phyloP scores from a whole-genome alignment of 2,329 filamentous ascomycete species.

The Xylariaceae sp. region DNA sequence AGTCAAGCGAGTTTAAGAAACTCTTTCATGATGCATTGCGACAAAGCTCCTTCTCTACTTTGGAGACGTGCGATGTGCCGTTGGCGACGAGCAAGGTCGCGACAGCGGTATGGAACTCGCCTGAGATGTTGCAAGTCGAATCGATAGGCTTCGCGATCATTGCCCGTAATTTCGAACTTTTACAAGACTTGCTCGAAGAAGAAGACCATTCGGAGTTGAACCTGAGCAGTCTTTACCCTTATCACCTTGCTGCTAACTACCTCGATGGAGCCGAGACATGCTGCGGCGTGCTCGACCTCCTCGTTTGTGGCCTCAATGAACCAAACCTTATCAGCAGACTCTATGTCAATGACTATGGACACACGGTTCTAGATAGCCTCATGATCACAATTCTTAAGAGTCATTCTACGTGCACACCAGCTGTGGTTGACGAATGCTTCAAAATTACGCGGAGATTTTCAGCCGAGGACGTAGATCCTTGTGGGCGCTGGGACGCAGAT shows the following conservation, averaged over 20 bases:
- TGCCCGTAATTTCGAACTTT: conserved; percentile 13
- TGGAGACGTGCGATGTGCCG: conserved; percentile 10
- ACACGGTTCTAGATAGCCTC: conserved; percentile 40
- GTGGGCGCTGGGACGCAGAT: conserved; percentile 43
- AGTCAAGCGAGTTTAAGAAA: neutral
- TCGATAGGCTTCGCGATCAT: conserved; percentile 24
- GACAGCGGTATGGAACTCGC: conserved; percentile 10
- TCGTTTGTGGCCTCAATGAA: conserved; percentile 5
- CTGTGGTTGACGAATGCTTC: conserved; percentile 29
- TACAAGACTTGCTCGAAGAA: neutral
- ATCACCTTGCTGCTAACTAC: conserved; percentile 37
- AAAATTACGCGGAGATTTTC: conserved; percentile 26
- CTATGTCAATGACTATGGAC: conserved; percentile 29
- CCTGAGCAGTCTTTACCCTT: conserved; percentile 25
- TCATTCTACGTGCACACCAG: conserved; percentile 32
- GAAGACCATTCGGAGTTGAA: neutral
- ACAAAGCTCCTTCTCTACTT: neutral
- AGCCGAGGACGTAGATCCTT: conserved; percentile 42
- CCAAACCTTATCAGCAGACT: conserved; percentile 8
- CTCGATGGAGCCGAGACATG: conserved; percentile 36
- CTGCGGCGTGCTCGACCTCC: conserved; percentile 23
- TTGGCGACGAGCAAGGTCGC: conserved; percentile 7
- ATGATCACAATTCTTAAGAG: conserved; percentile 37
- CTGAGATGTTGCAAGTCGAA: conserved; percentile 5
- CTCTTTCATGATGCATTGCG: neutral